Evolutionary conservation across 139 green algal genomes (phyloP).

Genomic region (Micractinium sp.): DNA sequence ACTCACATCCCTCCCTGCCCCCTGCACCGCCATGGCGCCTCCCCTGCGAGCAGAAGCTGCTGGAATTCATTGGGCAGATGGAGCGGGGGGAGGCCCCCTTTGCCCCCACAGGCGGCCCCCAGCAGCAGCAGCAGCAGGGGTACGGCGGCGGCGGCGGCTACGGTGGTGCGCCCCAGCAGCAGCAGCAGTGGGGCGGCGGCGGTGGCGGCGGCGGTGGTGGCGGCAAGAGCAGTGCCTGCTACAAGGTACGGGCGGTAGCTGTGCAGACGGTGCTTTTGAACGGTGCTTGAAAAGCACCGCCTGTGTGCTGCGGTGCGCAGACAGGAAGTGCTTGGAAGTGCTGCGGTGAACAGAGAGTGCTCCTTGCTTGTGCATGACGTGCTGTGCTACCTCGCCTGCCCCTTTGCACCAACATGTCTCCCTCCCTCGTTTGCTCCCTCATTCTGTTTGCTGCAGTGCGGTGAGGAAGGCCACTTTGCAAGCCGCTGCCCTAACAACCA

Average conservation of each 20-base stretch:
- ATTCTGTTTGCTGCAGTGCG: not conserved
- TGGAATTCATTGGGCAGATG: conserved; percentile 58
- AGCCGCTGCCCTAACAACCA: not conserved
- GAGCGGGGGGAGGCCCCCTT: conserved; percentile 48
- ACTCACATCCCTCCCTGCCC: not conserved
- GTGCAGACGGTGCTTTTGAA: no score
- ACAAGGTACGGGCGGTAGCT: not conserved
- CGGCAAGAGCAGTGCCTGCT: not conserved
- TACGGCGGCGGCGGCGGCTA: not conserved
- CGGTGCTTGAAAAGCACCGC: no score
- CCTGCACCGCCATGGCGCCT: not conserved
- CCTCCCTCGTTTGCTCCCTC: no score
- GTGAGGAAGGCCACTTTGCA: not conserved
- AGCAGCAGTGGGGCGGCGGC: conserved; percentile 11
- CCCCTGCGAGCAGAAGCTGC: conserved; percentile 28
- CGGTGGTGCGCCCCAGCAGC: not conserved
- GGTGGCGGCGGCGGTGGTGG: not conserved
- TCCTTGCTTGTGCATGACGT: not conserved
- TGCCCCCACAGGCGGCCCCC: not conserved
- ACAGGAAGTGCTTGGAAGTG: no score
- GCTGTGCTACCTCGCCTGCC: not conserved
- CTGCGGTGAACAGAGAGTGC: no score
- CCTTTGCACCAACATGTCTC: not conserved
- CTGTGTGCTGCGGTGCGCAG: no score
- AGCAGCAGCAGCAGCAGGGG: not conserved